phyloP scores from a whole-genome alignment of 495 filamentous ascomycete species.

The Hypomontagnella monticulosa region DNA sequence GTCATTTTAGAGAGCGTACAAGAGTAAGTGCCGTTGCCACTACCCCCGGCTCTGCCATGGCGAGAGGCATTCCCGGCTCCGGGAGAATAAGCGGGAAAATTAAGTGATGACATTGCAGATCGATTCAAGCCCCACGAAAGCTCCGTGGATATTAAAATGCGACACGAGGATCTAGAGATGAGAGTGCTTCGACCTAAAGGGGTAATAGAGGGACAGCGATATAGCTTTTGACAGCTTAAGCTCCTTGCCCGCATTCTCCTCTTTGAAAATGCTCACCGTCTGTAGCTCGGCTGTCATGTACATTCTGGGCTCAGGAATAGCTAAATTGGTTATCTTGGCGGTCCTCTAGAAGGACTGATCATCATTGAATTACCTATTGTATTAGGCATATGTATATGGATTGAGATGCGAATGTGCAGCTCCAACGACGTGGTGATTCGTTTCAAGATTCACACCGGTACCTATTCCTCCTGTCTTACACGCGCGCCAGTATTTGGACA shows the following conservation, averaged over 20 bases:
- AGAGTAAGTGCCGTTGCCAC: slow-evolving; percentile 39
- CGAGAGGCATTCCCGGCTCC: slow-evolving; percentile 36
- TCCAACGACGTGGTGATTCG: no score
- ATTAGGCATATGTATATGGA: no score
- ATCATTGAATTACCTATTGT: background rate
- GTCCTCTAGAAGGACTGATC: background rate
- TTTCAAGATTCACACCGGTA: no score
- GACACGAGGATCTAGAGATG: slow-evolving; percentile 20
- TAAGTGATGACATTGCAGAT: slow-evolving; percentile 37
- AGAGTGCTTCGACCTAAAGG: slow-evolving; percentile 18
- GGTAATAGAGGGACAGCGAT: slow-evolving; percentile 23
- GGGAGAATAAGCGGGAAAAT: slow-evolving; percentile 47
- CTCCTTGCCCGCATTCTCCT: slow-evolving; percentile 20
- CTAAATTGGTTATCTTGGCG: slow-evolving; percentile 2
- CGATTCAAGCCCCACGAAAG: background rate
- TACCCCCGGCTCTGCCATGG: slow-evolving; percentile 12
- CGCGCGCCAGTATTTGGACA: no score
- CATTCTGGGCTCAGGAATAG: background rate
- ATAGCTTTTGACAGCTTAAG: slow-evolving; percentile 16
- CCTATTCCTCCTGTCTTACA: no score
- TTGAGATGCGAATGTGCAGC: no score
- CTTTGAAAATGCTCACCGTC: slow-evolving; percentile 7
- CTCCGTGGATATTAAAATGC: slow-evolving; percentile 38
- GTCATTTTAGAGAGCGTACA: background rate
- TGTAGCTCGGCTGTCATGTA: slow-evolving; percentile 21